Evolutionary conservation across 768 basidiomycete genomes (phyloP).

Genomic region (Xerocomus spinulosus): DNA sequence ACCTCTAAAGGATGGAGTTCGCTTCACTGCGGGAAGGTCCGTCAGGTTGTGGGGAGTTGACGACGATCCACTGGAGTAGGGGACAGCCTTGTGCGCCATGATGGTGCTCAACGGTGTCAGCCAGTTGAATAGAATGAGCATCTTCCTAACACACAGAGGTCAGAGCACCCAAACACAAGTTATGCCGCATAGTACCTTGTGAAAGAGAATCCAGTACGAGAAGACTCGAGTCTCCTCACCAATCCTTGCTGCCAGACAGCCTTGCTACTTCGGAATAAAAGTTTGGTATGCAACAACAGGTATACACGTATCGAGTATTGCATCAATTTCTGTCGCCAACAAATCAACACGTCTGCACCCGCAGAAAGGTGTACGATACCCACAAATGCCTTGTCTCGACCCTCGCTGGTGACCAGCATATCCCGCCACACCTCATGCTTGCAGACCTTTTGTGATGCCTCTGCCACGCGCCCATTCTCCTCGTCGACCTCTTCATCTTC

Average conservation of each 20-base stretch:
- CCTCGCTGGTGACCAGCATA: conserved; percentile 69
- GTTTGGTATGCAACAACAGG: conserved; percentile 60
- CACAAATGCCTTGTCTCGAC: conserved; percentile 84
- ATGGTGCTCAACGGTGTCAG: conserved; percentile 68
- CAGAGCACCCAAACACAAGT: neutral
- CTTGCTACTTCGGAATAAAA: conserved; percentile 43
- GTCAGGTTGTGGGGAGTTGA: conserved; percentile 18
- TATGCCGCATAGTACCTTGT: conserved; percentile 49
- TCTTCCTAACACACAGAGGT: conserved; percentile 49
- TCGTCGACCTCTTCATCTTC: conserved; percentile 47
- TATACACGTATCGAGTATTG: conserved; percentile 79
- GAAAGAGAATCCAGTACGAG: conserved; percentile 61
- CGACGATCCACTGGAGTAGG: conserved; percentile 42
- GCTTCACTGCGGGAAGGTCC: conserved; percentile 8
- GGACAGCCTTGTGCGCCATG: conserved; percentile 62
- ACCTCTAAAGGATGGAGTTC: conserved; percentile 9
- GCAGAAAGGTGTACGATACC: conserved; percentile 27
- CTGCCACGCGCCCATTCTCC: conserved; percentile 42
- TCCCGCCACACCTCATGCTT: conserved; percentile 77
- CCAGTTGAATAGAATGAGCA: conserved; percentile 83
- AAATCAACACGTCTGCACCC: neutral
- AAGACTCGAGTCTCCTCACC: conserved; percentile 52
- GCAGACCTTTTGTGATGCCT: conserved; percentile 44
- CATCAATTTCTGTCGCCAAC: conserved; percentile 64
- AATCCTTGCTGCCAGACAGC: conserved; percentile 54